Percentiles rank a stretch among this genome's conserved stretches.
Evolutionary conservation across 805 yeast species (phyloP).

Genomic region (Candida silvicultrix): DNA sequence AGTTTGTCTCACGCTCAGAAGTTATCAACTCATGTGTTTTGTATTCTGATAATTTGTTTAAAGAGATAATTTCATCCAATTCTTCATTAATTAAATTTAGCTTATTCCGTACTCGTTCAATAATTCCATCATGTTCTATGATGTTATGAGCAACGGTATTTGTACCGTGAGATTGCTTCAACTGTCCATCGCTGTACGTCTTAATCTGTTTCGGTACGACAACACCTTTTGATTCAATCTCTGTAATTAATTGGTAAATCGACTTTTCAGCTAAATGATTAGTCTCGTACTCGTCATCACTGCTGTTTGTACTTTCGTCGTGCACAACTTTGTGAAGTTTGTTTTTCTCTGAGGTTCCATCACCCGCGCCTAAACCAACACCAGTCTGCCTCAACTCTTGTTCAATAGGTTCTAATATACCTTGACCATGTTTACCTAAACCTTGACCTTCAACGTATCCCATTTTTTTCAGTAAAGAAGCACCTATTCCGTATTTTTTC

Average conservation of each 20-base stretch:
- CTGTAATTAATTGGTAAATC: slow-evolving; percentile 15
- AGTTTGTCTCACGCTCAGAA: not conserved
- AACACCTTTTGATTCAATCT: slow-evolving; percentile 16
- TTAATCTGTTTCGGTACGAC: slow-evolving; percentile 15
- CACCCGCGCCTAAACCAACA: slow-evolving; percentile 68
- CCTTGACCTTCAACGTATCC: slow-evolving; percentile 85
- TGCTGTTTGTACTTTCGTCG: slow-evolving; percentile 11
- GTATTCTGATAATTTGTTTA: not conserved
- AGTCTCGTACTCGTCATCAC: slow-evolving; percentile 6
- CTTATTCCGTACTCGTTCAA: slow-evolving; percentile 8
- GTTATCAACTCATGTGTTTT: not conserved
- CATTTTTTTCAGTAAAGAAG: slow-evolving; percentile 70
- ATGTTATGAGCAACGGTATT: slow-evolving; percentile 27
- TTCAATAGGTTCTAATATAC: slow-evolving; percentile 77
- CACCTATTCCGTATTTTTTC: slow-evolving; percentile 75
- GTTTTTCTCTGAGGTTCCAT: not conserved
- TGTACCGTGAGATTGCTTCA: slow-evolving; percentile 28
- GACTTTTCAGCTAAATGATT: slow-evolving; percentile 12
- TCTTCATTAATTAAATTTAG: slow-evolving; percentile 12
- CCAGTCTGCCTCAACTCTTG: slow-evolving; percentile 52
- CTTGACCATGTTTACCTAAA: slow-evolving; percentile 66
- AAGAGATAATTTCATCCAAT: slow-evolving; percentile 6
- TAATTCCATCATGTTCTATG: not conserved
- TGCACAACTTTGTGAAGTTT: not conserved
- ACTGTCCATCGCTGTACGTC: slow-evolving; percentile 10